A percentile compares a stretch with the other conserved stretches of the same genome.
These are phyloP conservation scores for Neofusicoccum umdonicola DNA, from an alignment of 2,329 filamentous ascomycete genomes.

Conservation along the genomic window DNA sequence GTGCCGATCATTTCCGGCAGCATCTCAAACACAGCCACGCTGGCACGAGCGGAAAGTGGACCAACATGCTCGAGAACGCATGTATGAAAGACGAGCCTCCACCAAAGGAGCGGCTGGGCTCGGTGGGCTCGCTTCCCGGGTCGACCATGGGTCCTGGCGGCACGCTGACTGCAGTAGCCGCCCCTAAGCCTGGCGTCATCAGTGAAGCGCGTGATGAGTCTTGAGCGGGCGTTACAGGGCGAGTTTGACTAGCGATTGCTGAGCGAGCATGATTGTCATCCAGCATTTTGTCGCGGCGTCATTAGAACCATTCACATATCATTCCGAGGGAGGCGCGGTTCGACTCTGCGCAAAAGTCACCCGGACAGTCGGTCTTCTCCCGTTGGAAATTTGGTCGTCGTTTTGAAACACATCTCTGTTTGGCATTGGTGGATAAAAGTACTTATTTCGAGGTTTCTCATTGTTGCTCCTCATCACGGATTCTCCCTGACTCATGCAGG, in stretches of 20 bases:
- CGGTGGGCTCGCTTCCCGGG: conserved; percentile 32
- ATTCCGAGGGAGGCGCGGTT: neutral
- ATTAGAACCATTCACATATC: conserved; percentile 17
- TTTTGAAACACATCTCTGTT: conserved; percentile 12
- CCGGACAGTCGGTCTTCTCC: neutral
- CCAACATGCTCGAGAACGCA: conserved; percentile 93
- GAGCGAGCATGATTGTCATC: conserved; percentile 18
- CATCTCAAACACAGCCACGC: conserved; percentile 97
- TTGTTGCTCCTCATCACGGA: conserved; percentile 3
- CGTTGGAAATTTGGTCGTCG: neutral
- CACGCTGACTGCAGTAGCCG: conserved; percentile 21
- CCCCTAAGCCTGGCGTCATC: conserved; percentile 34
- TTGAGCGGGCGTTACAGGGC: conserved; percentile 24
- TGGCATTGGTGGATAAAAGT: conserved; percentile 17
- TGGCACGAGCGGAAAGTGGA: conserved; percentile 97
- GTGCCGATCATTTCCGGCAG: conserved; percentile 96
- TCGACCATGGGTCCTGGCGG: conserved; percentile 25
- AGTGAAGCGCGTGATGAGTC: conserved; percentile 40
- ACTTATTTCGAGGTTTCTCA: conserved; percentile 14
- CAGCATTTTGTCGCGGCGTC: conserved; percentile 16
- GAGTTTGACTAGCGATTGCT: conserved; percentile 15
- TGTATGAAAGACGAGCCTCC: conserved; percentile 90
- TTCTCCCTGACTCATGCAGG: neutral
- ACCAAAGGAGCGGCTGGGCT: conserved; percentile 43
- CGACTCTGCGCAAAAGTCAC: neutral